A percentile compares a stretch with the other conserved stretches of the same genome.
phyloP scores from a whole-genome alignment of 371 early-diverging fungal genomes.

The Mucor saturninus region DNA sequence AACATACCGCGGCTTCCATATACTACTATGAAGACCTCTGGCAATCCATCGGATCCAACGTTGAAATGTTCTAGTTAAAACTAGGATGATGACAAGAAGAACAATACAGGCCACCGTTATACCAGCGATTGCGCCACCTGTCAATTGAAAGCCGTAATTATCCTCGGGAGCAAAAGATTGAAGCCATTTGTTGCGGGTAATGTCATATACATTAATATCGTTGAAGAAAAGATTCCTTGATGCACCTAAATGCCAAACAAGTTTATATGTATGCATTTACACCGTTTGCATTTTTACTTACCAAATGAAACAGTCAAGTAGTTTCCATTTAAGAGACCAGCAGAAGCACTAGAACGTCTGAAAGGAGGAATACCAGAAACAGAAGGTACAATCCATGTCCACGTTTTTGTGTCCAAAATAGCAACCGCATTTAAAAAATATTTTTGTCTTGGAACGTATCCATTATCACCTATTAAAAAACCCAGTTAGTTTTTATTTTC shows the following conservation, averaged over 20 bases:
- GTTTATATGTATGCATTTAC: not conserved
- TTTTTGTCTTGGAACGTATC: too few species aligned
- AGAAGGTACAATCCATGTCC: slow-evolving; percentile 43
- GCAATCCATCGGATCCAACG: slow-evolving; percentile 43
- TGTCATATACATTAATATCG: slow-evolving; percentile 46
- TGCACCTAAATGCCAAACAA: slow-evolving; percentile 22
- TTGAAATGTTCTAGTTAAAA: slow-evolving; percentile 49
- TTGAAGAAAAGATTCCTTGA: slow-evolving; percentile 42
- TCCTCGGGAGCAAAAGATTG: slow-evolving; percentile 25
- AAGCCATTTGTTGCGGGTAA: slow-evolving; percentile 36
- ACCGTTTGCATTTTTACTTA: slow-evolving; percentile 16
- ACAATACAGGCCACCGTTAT: slow-evolving; percentile 43
- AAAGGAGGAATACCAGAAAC: slow-evolving; percentile 44
- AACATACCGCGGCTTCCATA: slow-evolving; percentile 42
- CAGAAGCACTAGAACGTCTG: slow-evolving; percentile 46
- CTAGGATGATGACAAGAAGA: slow-evolving; percentile 33
- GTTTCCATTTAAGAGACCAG: slow-evolving; percentile 33
- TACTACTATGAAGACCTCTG: slow-evolving; percentile 40
- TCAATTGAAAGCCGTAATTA: slow-evolving; percentile 12
- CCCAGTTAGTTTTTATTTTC: not conserved
- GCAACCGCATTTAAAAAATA: slow-evolving; percentile 43
- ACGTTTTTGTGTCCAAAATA: slow-evolving; percentile 46
- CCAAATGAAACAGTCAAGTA: slow-evolving; percentile 49
- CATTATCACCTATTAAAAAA: slow-evolving; percentile 38
- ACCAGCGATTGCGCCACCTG: slow-evolving; percentile 50